Evolutionary conservation across 345 rosid genomes (phyloP), one percentile per base, ranked within the genome.

Genomic region (Euphorbia lathyris): DNA sequence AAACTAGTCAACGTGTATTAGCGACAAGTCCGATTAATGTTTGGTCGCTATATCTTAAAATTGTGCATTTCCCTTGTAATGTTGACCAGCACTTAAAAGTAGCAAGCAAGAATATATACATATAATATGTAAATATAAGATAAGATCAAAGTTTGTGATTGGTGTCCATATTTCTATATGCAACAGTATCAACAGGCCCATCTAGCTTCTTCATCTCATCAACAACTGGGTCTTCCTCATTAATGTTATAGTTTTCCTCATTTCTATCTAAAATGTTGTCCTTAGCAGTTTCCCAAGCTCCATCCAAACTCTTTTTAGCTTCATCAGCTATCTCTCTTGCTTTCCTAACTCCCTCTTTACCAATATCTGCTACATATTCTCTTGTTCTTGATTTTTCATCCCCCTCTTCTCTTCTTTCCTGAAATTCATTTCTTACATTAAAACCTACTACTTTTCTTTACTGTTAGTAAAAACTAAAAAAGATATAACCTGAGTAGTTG

Each of bases 171-270:
- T 50, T 58, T 53, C 86, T 80, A 70, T 85, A 82, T 67, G 86
- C 86, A 4, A 68, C 82, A 2, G 85, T 80, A 38, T 84, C 88
- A 19, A 83, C 57, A 0, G 84, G 82, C 65, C 84, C 89, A 16
- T 78, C 77, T 20, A 71, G 71, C 40, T 81, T 63, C 42, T 69
- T 67, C 23, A 79, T 67, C 69, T 85, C 85, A 29, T 40, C 66
- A 9, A 84, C 84, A 0, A 71, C 77, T 19, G 68, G 42, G 20
- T 74, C 75, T 65, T 83, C 87, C 72, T 80, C 72, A n/a, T n/a
- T n/a, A n/a, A n/a, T n/a, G 47, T 53, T 75, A 61, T 66, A 55
- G 19, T 72, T 70, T 30, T 71, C 61, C 71, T 74, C 77, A 61
- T 80, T 72, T 20, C 75, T 77, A 22, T 77, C 73, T 62, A 77